Percentiles rank a stretch among this genome's conserved stretches.
These are phyloP conservation scores for Teratosphaeria zuluensis DNA, from an alignment of 2,329 filamentous ascomycete genomes.

Conservation along the genomic window DNA sequence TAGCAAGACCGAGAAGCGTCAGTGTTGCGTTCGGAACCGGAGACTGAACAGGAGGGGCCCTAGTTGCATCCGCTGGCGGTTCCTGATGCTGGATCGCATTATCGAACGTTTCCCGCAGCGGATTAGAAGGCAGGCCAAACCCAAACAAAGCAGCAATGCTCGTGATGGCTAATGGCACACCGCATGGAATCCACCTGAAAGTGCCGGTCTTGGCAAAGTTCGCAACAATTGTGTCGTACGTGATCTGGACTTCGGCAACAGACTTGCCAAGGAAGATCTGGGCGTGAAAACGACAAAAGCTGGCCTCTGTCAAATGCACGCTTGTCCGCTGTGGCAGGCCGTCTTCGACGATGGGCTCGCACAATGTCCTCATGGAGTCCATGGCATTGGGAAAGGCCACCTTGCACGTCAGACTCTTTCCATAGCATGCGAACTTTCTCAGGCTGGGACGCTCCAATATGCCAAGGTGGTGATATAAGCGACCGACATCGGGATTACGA, in stretches of 20 bases:
- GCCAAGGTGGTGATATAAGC: conserved; percentile 81
- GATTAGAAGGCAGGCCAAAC: conserved; percentile 44
- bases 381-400: conserved; percentile 58
- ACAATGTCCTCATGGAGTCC: conserved; percentile 61
- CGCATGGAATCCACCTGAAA: conserved; percentile 23
- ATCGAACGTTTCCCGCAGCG: conserved; percentile 21
- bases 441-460: conserved; percentile 64
- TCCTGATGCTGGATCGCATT: background rate
- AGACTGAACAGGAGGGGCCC: background rate
- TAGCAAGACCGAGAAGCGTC: background rate
- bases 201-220: conserved; percentile 38
- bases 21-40: background rate
- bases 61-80: background rate
- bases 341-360: conserved; percentile 41
- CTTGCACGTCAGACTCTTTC: conserved; percentile 58
- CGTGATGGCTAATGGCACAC: conserved; percentile 49
- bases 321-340: conserved; percentile 24
- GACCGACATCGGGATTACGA: conserved; percentile 61
- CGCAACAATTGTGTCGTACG: conserved; percentile 38
- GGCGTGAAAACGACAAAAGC: conserved; percentile 44
- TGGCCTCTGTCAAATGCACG: conserved; percentile 46
- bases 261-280: conserved; percentile 50
- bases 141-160: conserved; percentile 45
- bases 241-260: conserved; percentile 37
- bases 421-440: conserved; percentile 64